Evolutionary conservation across 805 yeast genomes (phyloP).

Genomic region (Ogataea sp.): DNA sequence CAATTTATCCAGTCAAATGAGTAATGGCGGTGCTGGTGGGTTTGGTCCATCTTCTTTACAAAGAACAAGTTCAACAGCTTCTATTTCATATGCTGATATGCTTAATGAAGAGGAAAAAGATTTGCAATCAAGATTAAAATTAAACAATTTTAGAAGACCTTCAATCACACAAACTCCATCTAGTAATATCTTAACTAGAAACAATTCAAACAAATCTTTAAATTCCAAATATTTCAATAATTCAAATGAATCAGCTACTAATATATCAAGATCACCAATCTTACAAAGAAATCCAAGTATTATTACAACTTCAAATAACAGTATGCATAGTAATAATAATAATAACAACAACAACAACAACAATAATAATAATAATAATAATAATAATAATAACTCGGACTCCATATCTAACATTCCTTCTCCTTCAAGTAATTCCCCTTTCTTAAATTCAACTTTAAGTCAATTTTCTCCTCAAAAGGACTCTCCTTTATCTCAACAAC

Average conservation of each 20-base stretch:
- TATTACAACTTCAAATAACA: not conserved
- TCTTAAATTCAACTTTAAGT: not conserved
- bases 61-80: slow-evolving; percentile 30
- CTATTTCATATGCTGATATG: slow-evolving; percentile 77
- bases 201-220: not conserved
- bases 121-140: slow-evolving; percentile 23
- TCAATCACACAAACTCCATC: not conserved
- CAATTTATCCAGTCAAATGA: no score
- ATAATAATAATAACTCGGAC: not conserved
- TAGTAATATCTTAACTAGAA: not conserved
- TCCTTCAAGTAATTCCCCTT: not conserved
- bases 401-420: no score
- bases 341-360: not conserved
- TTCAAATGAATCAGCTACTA: not conserved
- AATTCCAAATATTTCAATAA: not conserved
- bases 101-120: slow-evolving; percentile 66
- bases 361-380: not conserved
- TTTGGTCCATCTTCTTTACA: slow-evolving; percentile 26
- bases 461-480: not conserved
- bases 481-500: slow-evolving; percentile 1
- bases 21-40: no score
- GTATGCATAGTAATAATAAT: not conserved
- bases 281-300: not conserved
- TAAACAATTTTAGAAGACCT: slow-evolving; percentile 48
- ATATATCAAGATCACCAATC: not conserved